A percentile compares a stretch with the other conserved stretches of the same genome.
Conservation (phyloP, 1,284 basidiomycete genomes). For the Rhizoctonia solani region DNA sequence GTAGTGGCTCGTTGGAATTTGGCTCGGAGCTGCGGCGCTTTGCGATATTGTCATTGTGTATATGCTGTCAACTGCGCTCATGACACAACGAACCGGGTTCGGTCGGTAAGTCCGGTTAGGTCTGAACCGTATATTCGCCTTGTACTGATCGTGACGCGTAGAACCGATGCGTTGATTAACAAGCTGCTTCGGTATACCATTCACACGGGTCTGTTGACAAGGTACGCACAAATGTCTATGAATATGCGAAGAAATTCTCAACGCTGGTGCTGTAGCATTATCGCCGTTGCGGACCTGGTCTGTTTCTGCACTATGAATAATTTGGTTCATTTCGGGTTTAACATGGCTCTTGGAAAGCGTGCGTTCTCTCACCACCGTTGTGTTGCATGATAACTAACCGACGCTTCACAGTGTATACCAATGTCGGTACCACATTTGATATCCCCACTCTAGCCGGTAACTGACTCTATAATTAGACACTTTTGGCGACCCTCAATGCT, state of each 20-base stretch:
- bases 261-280: slow-evolving; percentile 38
- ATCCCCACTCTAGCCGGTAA: background rate
- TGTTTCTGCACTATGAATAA: slow-evolving; percentile 43
- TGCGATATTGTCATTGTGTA: slow-evolving; percentile 45
- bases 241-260: background rate
- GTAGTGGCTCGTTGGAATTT: slow-evolving; percentile 45
- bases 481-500: slow-evolving; percentile 29
- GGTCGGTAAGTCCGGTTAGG: slow-evolving; percentile 39
- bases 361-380: slow-evolving; percentile 2
- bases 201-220: slow-evolving; percentile 46
- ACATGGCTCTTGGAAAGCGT: slow-evolving; percentile 47
- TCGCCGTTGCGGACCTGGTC: slow-evolving; percentile 43
- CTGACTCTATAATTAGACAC: slow-evolving; percentile 11
- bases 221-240: slow-evolving; percentile 36
- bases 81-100: slow-evolving; percentile 44
- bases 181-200: slow-evolving; percentile 46
- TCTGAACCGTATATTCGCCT: background rate
- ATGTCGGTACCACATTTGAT: background rate
- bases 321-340: slow-evolving; percentile 46
- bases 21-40: slow-evolving; percentile 44
- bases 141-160: slow-evolving; percentile 18
- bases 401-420: slow-evolving; percentile 25
- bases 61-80: slow-evolving; percentile 45
- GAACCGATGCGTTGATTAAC: slow-evolving; percentile 45
- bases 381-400: background rate